Percentiles rank a stretch among this genome's conserved stretches.
These are phyloP conservation scores for Gossypium raimondii DNA, from an alignment of 345 rosid genomes.

Conservation along the genomic window DNA sequence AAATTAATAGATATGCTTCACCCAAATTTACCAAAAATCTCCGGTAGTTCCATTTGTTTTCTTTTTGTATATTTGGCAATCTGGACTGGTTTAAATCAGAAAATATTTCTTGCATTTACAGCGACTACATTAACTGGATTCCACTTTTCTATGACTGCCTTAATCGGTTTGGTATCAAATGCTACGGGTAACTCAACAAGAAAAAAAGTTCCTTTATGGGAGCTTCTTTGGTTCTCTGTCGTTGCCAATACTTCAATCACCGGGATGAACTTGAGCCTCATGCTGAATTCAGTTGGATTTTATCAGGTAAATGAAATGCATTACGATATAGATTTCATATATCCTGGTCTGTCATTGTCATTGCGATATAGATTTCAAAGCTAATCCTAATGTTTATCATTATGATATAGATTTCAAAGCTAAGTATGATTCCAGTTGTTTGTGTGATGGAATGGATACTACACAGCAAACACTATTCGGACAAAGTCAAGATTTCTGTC, in stretches of 20 bases:
- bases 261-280: slow-evolving; percentile 24
- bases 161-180: slow-evolving; percentile 20
- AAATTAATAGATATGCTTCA: background rate
- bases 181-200: slow-evolving; percentile 16
- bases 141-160: slow-evolving; percentile 20
- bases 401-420: slow-evolving; percentile 18
- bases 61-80: too few species aligned
- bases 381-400: too few species aligned
- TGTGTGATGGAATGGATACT: slow-evolving; percentile 26
- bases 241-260: slow-evolving; percentile 26
- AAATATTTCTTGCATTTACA: background rate
- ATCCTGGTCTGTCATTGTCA: too few species aligned
- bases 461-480: slow-evolving; percentile 18
- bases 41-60: background rate
- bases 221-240: slow-evolving; percentile 23
- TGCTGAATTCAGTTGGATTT: slow-evolving; percentile 25
- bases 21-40: background rate
- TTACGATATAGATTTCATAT: too few species aligned
- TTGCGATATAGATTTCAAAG: too few species aligned
- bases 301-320: slow-evolving; percentile 17
- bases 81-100: background rate
- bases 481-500: slow-evolving; percentile 18
- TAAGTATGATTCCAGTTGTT: slow-evolving; percentile 26
- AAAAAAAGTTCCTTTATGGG: slow-evolving; percentile 21
- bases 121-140: slow-evolving; percentile 22